Conservation (phyloP, 1,284 basidiomycete genomes). For the Coniferiporia sulphurascens region DNA sequence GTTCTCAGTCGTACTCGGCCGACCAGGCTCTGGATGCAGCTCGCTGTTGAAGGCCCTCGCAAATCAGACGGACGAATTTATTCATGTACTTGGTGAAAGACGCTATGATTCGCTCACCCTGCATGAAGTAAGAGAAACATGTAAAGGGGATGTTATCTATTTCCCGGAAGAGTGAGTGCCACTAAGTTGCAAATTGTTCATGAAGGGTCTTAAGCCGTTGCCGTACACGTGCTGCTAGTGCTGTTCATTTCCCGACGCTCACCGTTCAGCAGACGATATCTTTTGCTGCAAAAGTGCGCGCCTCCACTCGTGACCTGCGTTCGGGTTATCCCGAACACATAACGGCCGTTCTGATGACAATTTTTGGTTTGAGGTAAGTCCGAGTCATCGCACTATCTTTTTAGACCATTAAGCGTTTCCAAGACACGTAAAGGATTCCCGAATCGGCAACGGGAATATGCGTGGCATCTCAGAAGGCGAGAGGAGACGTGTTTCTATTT, state of each 20-base stretch:
- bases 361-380: constrained; percentile 70
- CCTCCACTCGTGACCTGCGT: constrained; percentile 44
- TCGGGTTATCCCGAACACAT: constrained; percentile 43
- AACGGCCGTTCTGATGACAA: constrained; percentile 54
- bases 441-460: constrained; percentile 41
- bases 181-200: neutral
- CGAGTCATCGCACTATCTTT: constrained; percentile 30
- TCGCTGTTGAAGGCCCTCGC: constrained; percentile 72
- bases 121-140: constrained; percentile 45
- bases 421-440: constrained; percentile 34
- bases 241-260: constrained; percentile 72
- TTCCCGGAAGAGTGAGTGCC: constrained; percentile 48
- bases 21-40: constrained; percentile 67
- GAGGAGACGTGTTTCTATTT: constrained; percentile 41
- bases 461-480: constrained; percentile 45
- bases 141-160: constrained; percentile 66
- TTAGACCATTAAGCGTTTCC: constrained; percentile 28
- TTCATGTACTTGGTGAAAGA: constrained; percentile 57
- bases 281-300: constrained; percentile 60
- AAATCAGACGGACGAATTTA: constrained; percentile 60
- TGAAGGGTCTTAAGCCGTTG: neutral
- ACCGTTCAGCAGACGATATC: constrained; percentile 65
- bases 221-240: constrained; percentile 27
- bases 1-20: constrained; percentile 51
- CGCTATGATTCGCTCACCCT: constrained; percentile 63